Percentiles rank a stretch among this genome's conserved stretches.
Evolutionary conservation across 2,329 filamentous ascomycete species (phyloP).

Genomic region (Penicillium sumatraense): DNA sequence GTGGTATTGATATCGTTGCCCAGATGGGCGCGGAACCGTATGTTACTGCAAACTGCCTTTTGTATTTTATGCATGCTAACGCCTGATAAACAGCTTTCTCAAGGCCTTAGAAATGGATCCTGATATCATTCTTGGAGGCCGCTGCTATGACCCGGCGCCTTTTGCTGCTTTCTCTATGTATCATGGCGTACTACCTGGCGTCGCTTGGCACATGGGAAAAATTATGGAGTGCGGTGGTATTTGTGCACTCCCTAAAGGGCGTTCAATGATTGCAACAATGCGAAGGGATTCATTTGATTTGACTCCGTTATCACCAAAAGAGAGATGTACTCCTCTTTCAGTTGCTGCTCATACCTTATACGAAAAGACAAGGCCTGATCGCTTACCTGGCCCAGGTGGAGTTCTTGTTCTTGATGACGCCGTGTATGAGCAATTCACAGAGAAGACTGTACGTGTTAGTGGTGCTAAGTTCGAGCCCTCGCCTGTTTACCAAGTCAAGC

Average conservation of each 20-base stretch:
- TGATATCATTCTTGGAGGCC: slow-evolving; percentile 55
- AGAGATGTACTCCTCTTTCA: slow-evolving; percentile 52
- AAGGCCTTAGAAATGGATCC: slow-evolving; percentile 46
- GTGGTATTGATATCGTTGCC: slow-evolving; percentile 45
- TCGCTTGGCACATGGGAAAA: slow-evolving; percentile 59
- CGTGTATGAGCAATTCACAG: slow-evolving; percentile 50
- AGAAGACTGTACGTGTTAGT: slow-evolving; percentile 47
- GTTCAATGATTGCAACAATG: slow-evolving; percentile 48
- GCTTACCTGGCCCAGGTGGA: slow-evolving; percentile 57
- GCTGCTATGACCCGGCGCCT: slow-evolving; percentile 48
- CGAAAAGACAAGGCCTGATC: slow-evolving; percentile 59
- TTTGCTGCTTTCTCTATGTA: slow-evolving; percentile 46
- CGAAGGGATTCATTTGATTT: slow-evolving; percentile 56
- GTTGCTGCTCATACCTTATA: slow-evolving; percentile 61
- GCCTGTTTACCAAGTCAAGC: slow-evolving; percentile 52
- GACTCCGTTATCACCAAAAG: slow-evolving; percentile 42
- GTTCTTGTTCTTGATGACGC: slow-evolving; percentile 47
- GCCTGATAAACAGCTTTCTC: slow-evolving; percentile 15
- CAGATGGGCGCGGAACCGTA: slow-evolving; percentile 55
- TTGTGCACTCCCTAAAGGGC: slow-evolving; percentile 55
- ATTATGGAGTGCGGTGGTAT: slow-evolving; percentile 33
- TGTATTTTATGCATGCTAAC: neutral
- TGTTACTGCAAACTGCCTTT: neutral
- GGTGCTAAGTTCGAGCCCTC: slow-evolving; percentile 41
- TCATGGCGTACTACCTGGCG: slow-evolving; percentile 37